A percentile compares a stretch with the other conserved stretches of the same genome.
These are phyloP conservation scores for Heterobasidion annosum DNA, from an alignment of 1,284 basidiomycete genomes.

Conservation along the genomic window DNA sequence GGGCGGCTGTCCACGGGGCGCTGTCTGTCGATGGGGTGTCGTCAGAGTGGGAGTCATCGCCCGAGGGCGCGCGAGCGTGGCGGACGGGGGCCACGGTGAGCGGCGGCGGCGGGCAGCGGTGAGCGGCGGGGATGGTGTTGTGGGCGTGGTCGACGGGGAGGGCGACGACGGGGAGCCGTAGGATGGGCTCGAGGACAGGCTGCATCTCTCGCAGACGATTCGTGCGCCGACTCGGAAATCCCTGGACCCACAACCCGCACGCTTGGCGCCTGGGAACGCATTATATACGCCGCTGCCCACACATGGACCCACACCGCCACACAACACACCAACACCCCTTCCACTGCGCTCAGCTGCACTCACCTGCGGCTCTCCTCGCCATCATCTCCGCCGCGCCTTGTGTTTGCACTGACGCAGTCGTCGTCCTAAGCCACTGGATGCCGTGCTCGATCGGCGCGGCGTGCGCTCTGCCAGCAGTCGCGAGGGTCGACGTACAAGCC, in stretches of 20 bases:
- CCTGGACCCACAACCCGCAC: conserved; percentile 6
- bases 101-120: background rate
- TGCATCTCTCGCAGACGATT: background rate
- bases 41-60: background rate
- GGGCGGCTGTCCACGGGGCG: no score
- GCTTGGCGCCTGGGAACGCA: conserved; percentile 3
- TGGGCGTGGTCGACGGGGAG: background rate
- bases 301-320: conserved; percentile 6
- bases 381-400: no score
- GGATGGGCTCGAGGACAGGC: background rate
- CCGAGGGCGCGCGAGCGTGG: background rate
- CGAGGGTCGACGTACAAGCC: no score
- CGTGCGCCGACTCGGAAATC: background rate
- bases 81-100: background rate
- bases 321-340: no score
- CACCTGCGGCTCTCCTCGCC: no score
- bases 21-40: no score
- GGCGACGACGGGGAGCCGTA: background rate
- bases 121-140: background rate
- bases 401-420: no score
- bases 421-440: no score
- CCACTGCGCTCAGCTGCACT: no score
- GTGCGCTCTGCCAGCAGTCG: no score
- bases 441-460: no score
- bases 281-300: background rate